phyloP scores from a whole-genome alignment of 2,329 filamentous ascomycete genomes.

The Aspergillus latus region DNA sequence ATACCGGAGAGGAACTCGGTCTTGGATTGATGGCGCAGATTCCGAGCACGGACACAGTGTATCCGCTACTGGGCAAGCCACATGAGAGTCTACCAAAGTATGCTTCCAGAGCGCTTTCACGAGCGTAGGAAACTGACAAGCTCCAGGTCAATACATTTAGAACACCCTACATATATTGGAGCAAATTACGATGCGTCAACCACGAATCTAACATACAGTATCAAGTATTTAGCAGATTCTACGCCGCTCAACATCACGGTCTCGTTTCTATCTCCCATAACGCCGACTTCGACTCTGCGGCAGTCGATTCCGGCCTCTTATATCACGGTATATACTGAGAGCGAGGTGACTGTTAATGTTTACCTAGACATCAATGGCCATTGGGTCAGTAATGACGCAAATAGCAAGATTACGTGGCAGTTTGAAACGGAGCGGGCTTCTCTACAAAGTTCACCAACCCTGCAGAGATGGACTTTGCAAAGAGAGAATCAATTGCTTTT shows the following conservation, averaged over 20 bases:
- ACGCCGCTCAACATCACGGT: constrained; percentile 56
- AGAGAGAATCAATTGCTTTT: constrained; percentile 63
- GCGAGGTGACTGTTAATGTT: constrained; percentile 60
- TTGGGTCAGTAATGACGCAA: constrained; percentile 77
- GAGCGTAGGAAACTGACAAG: not conserved
- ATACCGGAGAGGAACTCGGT: constrained; percentile 68
- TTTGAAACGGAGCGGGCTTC: constrained; percentile 49
- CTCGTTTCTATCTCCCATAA: constrained; percentile 74
- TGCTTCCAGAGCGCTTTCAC: constrained; percentile 8
- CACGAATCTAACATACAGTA: constrained; percentile 66
- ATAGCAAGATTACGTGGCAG: constrained; percentile 69
- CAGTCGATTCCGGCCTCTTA: constrained; percentile 83
- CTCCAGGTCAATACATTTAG: constrained; percentile 54
- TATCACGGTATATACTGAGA: constrained; percentile 68
- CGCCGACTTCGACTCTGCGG: constrained; percentile 74
- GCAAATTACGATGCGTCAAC: constrained; percentile 68
- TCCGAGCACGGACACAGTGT: constrained; percentile 59
- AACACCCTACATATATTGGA: constrained; percentile 60
- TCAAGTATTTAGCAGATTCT: constrained; percentile 47
- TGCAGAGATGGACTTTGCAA: constrained; percentile 47
- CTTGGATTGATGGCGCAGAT: constrained; percentile 64
- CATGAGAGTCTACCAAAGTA: constrained; percentile 61
- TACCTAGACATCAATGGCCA: constrained; percentile 72
- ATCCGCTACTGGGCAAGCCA: constrained; percentile 64
- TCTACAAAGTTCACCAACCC: constrained; percentile 37